A percentile compares a stretch with the other conserved stretches of the same genome.
These are phyloP conservation scores for Vitis labrusca DNA, from an alignment of 164 flowering plant species.

Conservation along the genomic window DNA sequence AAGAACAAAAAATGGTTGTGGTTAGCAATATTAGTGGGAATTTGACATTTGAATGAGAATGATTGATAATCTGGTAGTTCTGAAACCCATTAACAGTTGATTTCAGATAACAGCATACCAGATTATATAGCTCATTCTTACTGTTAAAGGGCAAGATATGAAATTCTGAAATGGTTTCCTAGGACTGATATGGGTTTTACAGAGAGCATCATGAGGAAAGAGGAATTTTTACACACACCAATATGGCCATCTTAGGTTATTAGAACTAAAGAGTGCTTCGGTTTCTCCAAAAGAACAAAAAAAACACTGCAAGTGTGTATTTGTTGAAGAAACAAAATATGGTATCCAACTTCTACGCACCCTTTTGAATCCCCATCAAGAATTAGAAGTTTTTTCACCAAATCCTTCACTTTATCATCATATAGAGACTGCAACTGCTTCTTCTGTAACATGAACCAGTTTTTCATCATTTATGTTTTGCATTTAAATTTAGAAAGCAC, in stretches of 20 bases:
- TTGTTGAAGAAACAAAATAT: no score
- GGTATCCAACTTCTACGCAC: conserved; percentile 24
- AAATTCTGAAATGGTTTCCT: no score
- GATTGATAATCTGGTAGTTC: not conserved
- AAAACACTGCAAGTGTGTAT: not conserved
- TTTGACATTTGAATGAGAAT: not conserved
- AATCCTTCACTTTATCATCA: conserved; percentile 69
- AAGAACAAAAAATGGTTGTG: conserved; percentile 6
- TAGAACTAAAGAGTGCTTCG: not conserved
- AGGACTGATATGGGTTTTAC: not conserved
- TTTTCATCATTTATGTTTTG: conserved; percentile 15
- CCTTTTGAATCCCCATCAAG: conserved; percentile 59
- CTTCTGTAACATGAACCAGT: conserved; percentile 61
- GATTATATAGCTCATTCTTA: not conserved
- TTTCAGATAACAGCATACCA: not conserved
- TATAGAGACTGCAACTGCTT: conserved; percentile 60
- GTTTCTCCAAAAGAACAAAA: not conserved
- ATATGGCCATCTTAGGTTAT: not conserved
- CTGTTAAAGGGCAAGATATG: no score
- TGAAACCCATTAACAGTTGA: not conserved
- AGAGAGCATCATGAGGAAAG: not conserved
- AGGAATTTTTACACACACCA: not conserved
- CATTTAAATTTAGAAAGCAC: not conserved
- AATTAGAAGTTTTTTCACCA: conserved; percentile 59
- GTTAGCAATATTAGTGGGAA: not conserved